A percentile compares a stretch with the other conserved stretches of the same genome.
Evolutionary conservation across 78 protist species (phyloP).

Genomic region (Pigoraptor vietnamica): DNA sequence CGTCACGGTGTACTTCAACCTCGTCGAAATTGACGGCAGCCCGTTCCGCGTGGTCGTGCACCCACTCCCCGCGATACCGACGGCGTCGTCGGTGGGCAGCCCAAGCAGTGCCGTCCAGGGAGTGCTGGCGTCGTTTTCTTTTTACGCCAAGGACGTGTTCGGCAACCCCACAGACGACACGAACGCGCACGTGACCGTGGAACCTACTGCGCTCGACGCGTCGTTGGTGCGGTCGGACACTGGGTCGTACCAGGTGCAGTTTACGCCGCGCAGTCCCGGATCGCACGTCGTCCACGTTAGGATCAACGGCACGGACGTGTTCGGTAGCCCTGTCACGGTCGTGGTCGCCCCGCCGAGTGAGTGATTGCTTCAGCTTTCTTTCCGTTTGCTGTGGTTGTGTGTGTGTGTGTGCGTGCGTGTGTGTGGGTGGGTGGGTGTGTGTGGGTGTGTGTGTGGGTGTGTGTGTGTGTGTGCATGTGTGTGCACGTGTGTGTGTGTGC

Average conservation of each 20-base stretch:
- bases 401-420: background rate
- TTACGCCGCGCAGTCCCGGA: too few species aligned
- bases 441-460: background rate
- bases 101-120: background rate
- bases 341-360: background rate
- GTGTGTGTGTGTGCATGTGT: background rate
- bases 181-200: background rate
- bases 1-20: background rate
- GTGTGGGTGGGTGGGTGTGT: background rate
- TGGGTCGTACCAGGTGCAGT: background rate
- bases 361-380: background rate
- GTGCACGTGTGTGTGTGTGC: too few species aligned
- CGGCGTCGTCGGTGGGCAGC: background rate
- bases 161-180: background rate
- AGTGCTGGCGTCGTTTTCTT: background rate
- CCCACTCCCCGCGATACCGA: background rate
- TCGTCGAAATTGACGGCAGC: background rate
- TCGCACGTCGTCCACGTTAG: background rate
- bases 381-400: background rate
- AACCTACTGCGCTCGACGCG: background rate
- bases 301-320: background rate
- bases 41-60: background rate
- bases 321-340: background rate
- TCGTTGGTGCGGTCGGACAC: background rate
- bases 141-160: background rate